Evolutionary conservation across 345 rosid species (phyloP).

Genomic region (Sonneratia alba): DNA sequence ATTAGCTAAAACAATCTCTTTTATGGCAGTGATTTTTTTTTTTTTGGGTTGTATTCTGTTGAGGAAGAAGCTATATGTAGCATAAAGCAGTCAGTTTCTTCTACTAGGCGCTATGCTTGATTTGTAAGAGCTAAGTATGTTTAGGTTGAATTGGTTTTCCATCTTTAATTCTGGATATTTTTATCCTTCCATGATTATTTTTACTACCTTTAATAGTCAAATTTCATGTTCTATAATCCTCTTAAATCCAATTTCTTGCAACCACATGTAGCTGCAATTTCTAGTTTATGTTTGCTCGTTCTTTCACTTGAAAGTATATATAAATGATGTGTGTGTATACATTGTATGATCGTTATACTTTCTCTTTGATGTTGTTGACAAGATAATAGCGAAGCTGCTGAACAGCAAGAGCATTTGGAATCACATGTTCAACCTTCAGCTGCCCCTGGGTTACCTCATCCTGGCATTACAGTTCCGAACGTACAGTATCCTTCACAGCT

Average conservation of each 20-base stretch:
- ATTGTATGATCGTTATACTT: background rate
- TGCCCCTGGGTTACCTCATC: constrained; percentile 37
- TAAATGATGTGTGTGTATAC: background rate
- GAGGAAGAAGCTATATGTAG: background rate
- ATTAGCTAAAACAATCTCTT: background rate
- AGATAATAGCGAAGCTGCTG: constrained; percentile 61
- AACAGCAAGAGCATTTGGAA: constrained; percentile 53
- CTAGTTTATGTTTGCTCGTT: background rate
- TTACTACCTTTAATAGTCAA: background rate
- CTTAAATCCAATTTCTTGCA: background rate
- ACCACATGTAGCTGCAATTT: background rate
- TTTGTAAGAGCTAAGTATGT: background rate
- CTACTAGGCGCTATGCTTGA: background rate
- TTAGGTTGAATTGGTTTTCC: background rate
- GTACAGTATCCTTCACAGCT: constrained; percentile 42
- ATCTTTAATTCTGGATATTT: background rate
- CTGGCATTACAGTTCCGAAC: constrained; percentile 36
- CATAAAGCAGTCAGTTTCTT: background rate
- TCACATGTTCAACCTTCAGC: constrained; percentile 32
- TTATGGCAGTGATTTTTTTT: background rate
- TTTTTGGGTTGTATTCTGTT: background rate
- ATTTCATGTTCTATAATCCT: background rate
- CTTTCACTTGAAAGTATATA: background rate
- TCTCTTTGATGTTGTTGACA: constrained; percentile 1
- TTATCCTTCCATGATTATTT: background rate